Evolutionary conservation across 2,329 filamentous ascomycete species (phyloP).

Genomic region (Stemphylium beticola): DNA sequence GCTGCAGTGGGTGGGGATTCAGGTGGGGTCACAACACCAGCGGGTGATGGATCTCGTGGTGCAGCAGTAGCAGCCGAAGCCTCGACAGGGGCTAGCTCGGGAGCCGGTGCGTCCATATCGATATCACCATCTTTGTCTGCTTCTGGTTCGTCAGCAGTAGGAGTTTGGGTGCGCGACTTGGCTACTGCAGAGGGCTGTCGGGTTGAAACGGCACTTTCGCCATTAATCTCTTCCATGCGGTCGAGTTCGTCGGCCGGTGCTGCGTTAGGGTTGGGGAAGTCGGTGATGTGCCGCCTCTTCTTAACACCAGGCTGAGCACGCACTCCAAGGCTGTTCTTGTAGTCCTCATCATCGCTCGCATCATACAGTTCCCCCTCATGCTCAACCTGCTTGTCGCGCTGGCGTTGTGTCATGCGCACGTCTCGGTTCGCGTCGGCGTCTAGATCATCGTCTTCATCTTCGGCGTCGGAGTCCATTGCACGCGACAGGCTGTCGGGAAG

Average conservation of each 20-base stretch:
- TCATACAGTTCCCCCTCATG: conserved; percentile 74
- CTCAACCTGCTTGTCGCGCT: conserved; percentile 79
- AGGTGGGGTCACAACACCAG: conserved; percentile 45
- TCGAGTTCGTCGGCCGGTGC: conserved; percentile 38
- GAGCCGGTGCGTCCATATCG: conserved; percentile 42
- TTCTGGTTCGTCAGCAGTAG: conserved; percentile 28
- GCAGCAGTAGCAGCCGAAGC: conserved; percentile 18
- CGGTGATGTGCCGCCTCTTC: conserved; percentile 65
- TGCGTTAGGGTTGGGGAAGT: conserved; percentile 63
- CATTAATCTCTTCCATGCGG: conserved; percentile 37
- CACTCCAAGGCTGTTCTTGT: conserved; percentile 74
- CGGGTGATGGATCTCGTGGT: conserved; percentile 37
- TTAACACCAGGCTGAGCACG: conserved; percentile 59
- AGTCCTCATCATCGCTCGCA: conserved; percentile 89
- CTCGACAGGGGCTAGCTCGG: conserved; percentile 2
- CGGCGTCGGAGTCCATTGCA: conserved; percentile 68
- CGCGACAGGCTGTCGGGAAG: conserved; percentile 57
- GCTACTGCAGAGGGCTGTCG: conserved; percentile 35
- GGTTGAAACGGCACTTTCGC: conserved; percentile 38
- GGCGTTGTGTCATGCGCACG: conserved; percentile 77
- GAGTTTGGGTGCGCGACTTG: conserved; percentile 37
- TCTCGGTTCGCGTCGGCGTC: conserved; percentile 90
- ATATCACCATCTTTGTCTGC: conserved; percentile 46
- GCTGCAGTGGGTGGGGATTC: conserved; percentile 38
- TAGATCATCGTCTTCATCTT: conserved; percentile 68